phyloP scores from a whole-genome alignment of 2,329 filamentous ascomycete species.

The Xylaria sp. region DNA sequence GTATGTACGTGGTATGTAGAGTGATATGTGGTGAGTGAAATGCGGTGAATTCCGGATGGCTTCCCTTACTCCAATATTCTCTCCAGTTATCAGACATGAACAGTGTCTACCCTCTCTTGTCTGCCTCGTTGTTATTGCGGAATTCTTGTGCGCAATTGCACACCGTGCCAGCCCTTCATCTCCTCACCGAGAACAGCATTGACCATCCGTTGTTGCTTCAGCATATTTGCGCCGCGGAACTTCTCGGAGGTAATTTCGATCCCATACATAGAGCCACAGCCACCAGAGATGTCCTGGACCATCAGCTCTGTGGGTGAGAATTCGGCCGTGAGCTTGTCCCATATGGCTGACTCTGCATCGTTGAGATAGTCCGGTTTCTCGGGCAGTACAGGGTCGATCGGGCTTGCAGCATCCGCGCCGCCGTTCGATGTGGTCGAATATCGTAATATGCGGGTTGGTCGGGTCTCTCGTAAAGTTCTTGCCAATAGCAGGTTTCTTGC shows the following conservation, averaged over 20 bases:
- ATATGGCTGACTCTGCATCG: constrained; percentile 69
- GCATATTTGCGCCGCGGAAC: constrained; percentile 76
- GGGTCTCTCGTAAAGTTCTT: not conserved
- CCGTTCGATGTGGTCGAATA: constrained; percentile 45
- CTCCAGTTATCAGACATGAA: not conserved
- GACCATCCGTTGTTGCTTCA: constrained; percentile 86
- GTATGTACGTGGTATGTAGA: not conserved
- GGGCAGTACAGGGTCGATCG: constrained; percentile 34
- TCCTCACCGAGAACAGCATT: constrained; percentile 79
- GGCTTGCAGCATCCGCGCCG: constrained; percentile 47
- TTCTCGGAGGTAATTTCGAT: constrained; percentile 78
- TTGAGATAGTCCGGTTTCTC: constrained; percentile 64
- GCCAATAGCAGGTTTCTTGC: constrained; percentile 17
- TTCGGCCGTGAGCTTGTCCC: constrained; percentile 62
- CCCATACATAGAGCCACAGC: constrained; percentile 89
- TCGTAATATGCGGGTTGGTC: constrained; percentile 18
- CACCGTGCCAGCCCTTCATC: constrained; percentile 84
- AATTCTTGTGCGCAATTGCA: constrained; percentile 79
- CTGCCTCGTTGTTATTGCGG: constrained; percentile 48
- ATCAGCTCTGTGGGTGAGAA: constrained; percentile 64
- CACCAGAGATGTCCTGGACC: constrained; percentile 84
- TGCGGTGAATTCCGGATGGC: constrained; percentile 12
- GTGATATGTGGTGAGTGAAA: constrained; percentile 15
- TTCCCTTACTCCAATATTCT: not conserved
- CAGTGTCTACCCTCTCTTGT: not conserved